Percentiles rank a stretch among this genome's conserved stretches.
Conservation (phyloP, 306 rosid genomes). For the Dryas octopetala region DNA sequence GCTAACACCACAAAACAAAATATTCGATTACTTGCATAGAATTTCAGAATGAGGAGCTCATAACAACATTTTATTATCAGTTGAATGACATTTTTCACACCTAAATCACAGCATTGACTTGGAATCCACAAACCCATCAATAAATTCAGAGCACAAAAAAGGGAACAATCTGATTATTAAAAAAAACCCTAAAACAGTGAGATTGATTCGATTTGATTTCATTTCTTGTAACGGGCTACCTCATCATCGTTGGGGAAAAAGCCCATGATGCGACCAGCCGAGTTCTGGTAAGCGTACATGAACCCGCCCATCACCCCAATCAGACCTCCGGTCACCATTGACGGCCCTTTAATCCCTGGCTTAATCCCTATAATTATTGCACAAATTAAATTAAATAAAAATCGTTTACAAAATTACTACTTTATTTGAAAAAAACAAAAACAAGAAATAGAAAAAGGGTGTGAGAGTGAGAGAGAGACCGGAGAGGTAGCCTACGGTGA, state of each 20-base stretch:
- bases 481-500: conserved; percentile 93
- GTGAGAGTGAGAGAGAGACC: conserved; percentile 28
- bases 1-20: neutral
- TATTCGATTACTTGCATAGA: neutral
- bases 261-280: conserved; percentile 88
- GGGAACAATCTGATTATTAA: conserved; percentile 5
- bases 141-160: neutral
- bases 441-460: neutral
- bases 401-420: neutral
- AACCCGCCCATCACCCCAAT: conserved; percentile 92
- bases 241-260: conserved; percentile 88
- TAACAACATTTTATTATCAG: neutral
- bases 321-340: conserved; percentile 94
- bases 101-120: neutral
- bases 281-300: conserved; percentile 95
- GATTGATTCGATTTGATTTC: neutral
- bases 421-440: neutral
- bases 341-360: conserved; percentile 87
- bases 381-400: neutral
- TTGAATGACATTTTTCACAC: neutral
- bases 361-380: conserved; percentile 58
- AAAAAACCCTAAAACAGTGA: conserved; percentile 20
- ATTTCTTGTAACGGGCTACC: conserved; percentile 84
- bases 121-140: neutral
- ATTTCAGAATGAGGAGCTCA: neutral